Conservation (phyloP, 345 rosid species). For the Eucalyptus albens region DNA sequence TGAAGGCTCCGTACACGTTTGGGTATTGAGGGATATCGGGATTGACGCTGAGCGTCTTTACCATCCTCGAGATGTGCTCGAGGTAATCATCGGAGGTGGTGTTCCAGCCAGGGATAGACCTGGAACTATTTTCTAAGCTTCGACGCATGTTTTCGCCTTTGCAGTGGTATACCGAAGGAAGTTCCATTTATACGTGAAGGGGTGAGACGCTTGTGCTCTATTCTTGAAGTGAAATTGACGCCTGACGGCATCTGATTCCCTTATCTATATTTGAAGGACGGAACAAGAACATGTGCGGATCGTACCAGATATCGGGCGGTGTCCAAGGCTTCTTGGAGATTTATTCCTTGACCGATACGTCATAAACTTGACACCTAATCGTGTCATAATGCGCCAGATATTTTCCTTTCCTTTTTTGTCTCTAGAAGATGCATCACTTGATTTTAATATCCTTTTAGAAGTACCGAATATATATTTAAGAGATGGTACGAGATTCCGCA, state of each 20-base stretch:
- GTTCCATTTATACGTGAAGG: neutral
- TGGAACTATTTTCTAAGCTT: neutral
- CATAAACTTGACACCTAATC: neutral
- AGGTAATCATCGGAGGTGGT: constrained; percentile 20
- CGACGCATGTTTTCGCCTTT: neutral
- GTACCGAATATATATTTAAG: too few species aligned
- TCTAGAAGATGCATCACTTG: neutral
- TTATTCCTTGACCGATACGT: neutral
- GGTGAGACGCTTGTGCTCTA: neutral
- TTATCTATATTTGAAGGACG: neutral
- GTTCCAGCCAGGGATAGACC: constrained; percentile 7
- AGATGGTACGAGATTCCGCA: too few species aligned
- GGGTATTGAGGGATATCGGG: constrained; percentile 22
- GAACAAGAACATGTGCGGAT: neutral
- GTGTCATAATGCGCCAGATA: neutral
- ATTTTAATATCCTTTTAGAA: neutral
- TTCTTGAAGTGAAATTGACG: neutral
- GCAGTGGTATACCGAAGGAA: neutral
- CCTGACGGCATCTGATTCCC: neutral
- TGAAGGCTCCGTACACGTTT: constrained; percentile 8
- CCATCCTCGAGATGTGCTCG: constrained; percentile 4
- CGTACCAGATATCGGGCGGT: neutral
- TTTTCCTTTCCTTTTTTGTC: neutral
- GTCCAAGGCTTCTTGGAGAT: neutral
- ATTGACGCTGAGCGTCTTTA: constrained; percentile 2